Conservation (phyloP, 768 basidiomycete genomes). For the Mrakia blollopis region DNA sequence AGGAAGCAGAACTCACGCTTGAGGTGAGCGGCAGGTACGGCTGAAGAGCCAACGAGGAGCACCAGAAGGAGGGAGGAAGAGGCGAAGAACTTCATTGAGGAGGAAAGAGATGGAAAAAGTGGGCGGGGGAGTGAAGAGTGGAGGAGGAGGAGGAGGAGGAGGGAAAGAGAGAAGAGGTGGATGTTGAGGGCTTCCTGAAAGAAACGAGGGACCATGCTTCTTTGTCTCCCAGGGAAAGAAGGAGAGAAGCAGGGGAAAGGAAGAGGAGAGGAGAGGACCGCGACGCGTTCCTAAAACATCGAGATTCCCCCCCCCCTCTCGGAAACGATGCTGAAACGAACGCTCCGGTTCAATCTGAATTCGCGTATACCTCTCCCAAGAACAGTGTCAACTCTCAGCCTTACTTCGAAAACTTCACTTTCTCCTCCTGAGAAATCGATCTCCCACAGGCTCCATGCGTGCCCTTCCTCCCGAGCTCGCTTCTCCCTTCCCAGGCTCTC, state of each 20-base stretch:
- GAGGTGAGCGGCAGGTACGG: background rate
- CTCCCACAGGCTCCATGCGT: too few relatives aligned
- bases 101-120: background rate
- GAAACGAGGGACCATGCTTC: background rate
- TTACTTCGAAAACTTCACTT: too few relatives aligned
- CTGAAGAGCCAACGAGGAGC: background rate
- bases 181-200: background rate
- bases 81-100: background rate
- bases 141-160: background rate
- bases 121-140: background rate
- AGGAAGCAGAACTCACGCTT: background rate
- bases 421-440: too few relatives aligned
- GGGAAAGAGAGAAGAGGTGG: background rate
- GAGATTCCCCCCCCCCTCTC: too few relatives aligned
- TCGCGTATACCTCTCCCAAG: too few relatives aligned
- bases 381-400: too few relatives aligned
- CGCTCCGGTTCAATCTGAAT: too few relatives aligned
- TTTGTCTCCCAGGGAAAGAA: too few relatives aligned
- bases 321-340: too few relatives aligned
- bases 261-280: background rate
- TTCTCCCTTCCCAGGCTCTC: too few relatives aligned
- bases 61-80: background rate
- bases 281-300: too few relatives aligned
- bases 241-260: background rate
- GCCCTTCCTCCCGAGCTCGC: too few relatives aligned